Evolutionary conservation across 352 stramenopile species (phyloP).

Genomic region (Globisporangium perplexum): DNA sequence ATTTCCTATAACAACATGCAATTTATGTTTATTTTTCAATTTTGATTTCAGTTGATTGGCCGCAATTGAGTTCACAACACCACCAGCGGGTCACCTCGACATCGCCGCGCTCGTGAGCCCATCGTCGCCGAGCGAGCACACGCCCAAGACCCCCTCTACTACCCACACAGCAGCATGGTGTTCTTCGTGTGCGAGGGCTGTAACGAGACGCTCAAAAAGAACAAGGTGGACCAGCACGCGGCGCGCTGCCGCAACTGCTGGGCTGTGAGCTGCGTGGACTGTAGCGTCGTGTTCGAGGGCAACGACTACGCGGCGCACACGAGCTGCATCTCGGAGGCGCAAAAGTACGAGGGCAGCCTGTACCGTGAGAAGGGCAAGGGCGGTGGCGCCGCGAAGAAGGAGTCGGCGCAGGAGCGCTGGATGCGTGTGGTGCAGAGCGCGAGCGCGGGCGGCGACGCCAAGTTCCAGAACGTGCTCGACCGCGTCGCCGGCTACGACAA

Average conservation of each 20-base stretch:
- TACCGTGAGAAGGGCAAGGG: conserved; percentile 70
- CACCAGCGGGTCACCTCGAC: too few relatives aligned
- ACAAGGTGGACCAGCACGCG: conserved; percentile 89
- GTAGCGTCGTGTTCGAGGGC: conserved; percentile 86
- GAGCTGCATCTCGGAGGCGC: conserved; percentile 91
- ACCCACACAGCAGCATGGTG: conserved; percentile 57
- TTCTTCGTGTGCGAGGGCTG: conserved; percentile 87
- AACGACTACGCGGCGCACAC: conserved; percentile 88
- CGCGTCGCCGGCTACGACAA: conserved; percentile 84
- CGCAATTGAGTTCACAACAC: too few relatives aligned
- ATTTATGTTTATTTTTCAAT: too few relatives aligned
- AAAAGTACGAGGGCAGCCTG: conserved; percentile 91
- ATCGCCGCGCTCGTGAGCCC: too few relatives aligned
- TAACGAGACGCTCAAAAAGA: conserved; percentile 94
- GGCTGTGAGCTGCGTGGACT: conserved; percentile 93
- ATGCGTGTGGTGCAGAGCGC: conserved; percentile 63
- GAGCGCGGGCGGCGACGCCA: conserved; percentile 36
- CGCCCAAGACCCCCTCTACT: too few relatives aligned
- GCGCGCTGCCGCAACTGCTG: conserved; percentile 84
- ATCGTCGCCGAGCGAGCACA: too few relatives aligned
- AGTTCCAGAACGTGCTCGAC: conserved; percentile 63
- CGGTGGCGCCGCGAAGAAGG: conserved; percentile 61
- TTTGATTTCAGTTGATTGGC: too few relatives aligned
- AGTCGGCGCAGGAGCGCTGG: conserved; percentile 87
- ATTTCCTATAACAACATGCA: too few relatives aligned